Evolutionary conservation across 352 stramenopile genomes (phyloP).

Genomic region (Pythium grandisporangium): DNA sequence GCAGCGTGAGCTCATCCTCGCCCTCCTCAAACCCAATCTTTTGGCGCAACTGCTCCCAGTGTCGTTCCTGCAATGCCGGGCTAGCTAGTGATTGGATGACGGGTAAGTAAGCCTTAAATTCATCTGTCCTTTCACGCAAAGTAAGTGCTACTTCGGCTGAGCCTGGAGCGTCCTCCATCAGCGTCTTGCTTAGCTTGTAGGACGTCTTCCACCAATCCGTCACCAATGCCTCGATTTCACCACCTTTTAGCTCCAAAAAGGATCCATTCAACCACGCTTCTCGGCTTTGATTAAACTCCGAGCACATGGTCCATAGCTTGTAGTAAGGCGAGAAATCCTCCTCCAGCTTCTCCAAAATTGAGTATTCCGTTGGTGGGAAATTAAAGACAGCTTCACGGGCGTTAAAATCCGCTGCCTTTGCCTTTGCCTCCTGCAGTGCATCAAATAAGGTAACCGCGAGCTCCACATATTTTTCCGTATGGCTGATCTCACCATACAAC

Average conservation of each 20-base stretch:
- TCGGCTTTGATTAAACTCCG: slow-evolving; percentile 87
- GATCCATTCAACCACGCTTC: slow-evolving; percentile 89
- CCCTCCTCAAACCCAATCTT: slow-evolving; percentile 85
- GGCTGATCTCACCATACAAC: slow-evolving; percentile 79
- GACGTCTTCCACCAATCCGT: slow-evolving; percentile 92
- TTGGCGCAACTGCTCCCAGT: slow-evolving; percentile 88
- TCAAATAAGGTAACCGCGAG: slow-evolving; percentile 83
- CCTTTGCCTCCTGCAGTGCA: slow-evolving; percentile 85
- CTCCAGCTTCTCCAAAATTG: slow-evolving; percentile 78
- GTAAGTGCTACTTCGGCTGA: slow-evolving; percentile 83
- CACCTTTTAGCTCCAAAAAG: slow-evolving; percentile 87
- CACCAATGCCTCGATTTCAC: slow-evolving; percentile 84
- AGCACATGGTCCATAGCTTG: slow-evolving; percentile 94
- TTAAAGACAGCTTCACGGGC: slow-evolving; percentile 89
- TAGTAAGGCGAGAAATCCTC: slow-evolving; percentile 87
- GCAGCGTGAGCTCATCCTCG: slow-evolving; percentile 80
- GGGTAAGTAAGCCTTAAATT: slow-evolving; percentile 88
- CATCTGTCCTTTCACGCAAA: slow-evolving; percentile 86
- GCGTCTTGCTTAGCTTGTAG: slow-evolving; percentile 87
- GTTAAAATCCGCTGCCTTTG: slow-evolving; percentile 90
- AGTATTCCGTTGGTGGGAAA: slow-evolving; percentile 89
- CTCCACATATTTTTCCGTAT: slow-evolving; percentile 88
- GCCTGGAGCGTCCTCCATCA: slow-evolving; percentile 84
- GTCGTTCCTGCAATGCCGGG: slow-evolving; percentile 86
- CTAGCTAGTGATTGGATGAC: slow-evolving; percentile 90